phyloP scores from a whole-genome alignment of 352 stramenopile species.

The Elongisporangium anandrum region DNA sequence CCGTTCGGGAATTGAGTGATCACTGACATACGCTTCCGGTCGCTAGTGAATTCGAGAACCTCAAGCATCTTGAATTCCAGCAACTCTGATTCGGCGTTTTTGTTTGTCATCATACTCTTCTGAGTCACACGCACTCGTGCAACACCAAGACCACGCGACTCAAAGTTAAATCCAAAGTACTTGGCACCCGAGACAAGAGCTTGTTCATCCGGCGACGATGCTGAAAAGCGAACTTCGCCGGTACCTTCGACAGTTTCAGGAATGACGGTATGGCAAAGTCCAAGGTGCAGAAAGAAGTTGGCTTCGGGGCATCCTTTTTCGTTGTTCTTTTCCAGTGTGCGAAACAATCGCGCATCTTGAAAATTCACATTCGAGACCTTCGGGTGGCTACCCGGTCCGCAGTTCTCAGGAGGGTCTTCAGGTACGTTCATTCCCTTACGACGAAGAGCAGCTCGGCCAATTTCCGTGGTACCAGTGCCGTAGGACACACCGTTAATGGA shows the following conservation, averaged over 20 bases:
- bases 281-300: slow-evolving; percentile 84
- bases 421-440: slow-evolving; percentile 59
- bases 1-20: slow-evolving; percentile 68
- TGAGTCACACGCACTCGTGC: slow-evolving; percentile 55
- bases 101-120: slow-evolving; percentile 35
- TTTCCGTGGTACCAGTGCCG: slow-evolving; percentile 84
- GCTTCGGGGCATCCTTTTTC: slow-evolving; percentile 33
- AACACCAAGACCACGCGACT: slow-evolving; percentile 56
- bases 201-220: slow-evolving; percentile 86
- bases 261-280: slow-evolving; percentile 80
- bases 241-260: slow-evolving; percentile 47
- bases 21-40: slow-evolving; percentile 79
- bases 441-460: slow-evolving; percentile 58
- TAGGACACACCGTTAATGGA: slow-evolving; percentile 92
- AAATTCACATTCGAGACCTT: slow-evolving; percentile 83
- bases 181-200: slow-evolving; percentile 85
- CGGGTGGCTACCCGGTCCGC: slow-evolving; percentile 8
- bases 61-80: slow-evolving; percentile 86
- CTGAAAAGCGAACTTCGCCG: slow-evolving; percentile 57
- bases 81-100: slow-evolving; percentile 29
- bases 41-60: slow-evolving; percentile 95
- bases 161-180: slow-evolving; percentile 74
- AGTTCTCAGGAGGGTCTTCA: slow-evolving; percentile 23
- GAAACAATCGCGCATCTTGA: slow-evolving; percentile 48
- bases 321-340: slow-evolving; percentile 31